phyloP scores from a whole-genome alignment of 2,329 filamentous ascomycete genomes.

The Penicillium sp. region DNA sequence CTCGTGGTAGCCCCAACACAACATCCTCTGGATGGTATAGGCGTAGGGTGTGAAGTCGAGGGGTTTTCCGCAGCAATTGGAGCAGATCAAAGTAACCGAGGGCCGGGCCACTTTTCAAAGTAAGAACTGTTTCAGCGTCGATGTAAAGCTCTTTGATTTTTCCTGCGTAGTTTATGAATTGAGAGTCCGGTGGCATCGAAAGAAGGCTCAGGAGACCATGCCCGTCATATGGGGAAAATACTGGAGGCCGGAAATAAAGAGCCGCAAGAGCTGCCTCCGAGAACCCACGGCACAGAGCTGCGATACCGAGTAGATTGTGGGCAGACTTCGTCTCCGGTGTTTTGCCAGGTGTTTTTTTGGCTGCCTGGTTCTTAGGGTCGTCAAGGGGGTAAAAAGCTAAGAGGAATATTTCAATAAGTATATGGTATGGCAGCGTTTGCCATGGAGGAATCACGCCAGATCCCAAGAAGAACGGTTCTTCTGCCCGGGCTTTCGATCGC shows the following conservation, averaged over 20 bases:
- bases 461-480: slow-evolving; percentile 15
- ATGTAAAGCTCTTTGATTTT: slow-evolving; percentile 72
- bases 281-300: slow-evolving; percentile 64
- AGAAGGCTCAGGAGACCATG: slow-evolving; percentile 56
- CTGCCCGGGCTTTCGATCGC: slow-evolving; percentile 21
- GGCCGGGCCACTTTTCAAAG: slow-evolving; percentile 54
- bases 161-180: slow-evolving; percentile 63
- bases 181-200: slow-evolving; percentile 50
- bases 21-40: slow-evolving; percentile 69
- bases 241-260: slow-evolving; percentile 68
- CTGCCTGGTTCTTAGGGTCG: slow-evolving; percentile 25
- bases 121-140: slow-evolving; percentile 61
- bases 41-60: slow-evolving; percentile 67
- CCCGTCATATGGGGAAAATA: slow-evolving; percentile 55
- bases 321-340: slow-evolving; percentile 12
- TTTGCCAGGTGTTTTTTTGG: background rate
- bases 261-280: slow-evolving; percentile 71
- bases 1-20: slow-evolving; percentile 32
- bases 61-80: slow-evolving; percentile 62
- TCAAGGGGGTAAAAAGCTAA: slow-evolving; percentile 63
- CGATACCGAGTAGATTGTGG: slow-evolving; percentile 64
- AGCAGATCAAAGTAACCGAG: slow-evolving; percentile 57
- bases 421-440: slow-evolving; percentile 65
- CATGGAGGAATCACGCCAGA: slow-evolving; percentile 54
- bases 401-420: slow-evolving; percentile 69